phyloP scores from a whole-genome alignment of 2,329 filamentous ascomycete species.

The Ceratocystis ficicola region DNA sequence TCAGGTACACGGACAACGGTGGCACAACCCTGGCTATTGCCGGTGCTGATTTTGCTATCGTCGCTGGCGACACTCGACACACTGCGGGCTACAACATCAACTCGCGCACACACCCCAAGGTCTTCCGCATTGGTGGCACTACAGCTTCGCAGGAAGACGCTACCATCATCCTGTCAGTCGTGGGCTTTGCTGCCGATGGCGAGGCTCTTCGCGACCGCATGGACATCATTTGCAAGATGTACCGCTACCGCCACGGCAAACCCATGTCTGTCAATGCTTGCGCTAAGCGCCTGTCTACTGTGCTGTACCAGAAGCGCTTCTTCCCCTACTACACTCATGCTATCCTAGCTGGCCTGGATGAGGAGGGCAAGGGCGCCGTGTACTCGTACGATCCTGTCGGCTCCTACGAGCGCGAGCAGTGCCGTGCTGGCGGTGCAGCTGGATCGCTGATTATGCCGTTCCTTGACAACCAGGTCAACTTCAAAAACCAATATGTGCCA shows the following conservation, averaged over 20 bases:
- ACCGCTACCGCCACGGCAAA: slow-evolving; percentile 96
- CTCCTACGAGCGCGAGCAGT: slow-evolving; percentile 94
- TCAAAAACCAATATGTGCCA: slow-evolving; percentile 95
- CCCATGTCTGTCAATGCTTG: slow-evolving; percentile 89
- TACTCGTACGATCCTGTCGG: slow-evolving; percentile 98
- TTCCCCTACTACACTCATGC: slow-evolving; percentile 98
- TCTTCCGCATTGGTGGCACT: slow-evolving; percentile 92
- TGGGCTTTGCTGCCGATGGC: slow-evolving; percentile 91
- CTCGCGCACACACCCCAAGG: slow-evolving; percentile 85
- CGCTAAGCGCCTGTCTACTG: slow-evolving; percentile 86
- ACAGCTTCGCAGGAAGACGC: slow-evolving; percentile 74
- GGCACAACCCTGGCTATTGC: slow-evolving; percentile 92
- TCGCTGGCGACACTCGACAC: slow-evolving; percentile 92
- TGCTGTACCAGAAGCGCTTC: slow-evolving; percentile 94
- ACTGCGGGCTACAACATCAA: slow-evolving; percentile 99
- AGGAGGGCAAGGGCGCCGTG: slow-evolving; percentile 83
- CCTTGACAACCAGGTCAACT: slow-evolving; percentile 98
- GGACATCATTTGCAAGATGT: slow-evolving; percentile 95
- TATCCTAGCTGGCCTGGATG: slow-evolving; percentile 86
- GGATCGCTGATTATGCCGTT: slow-evolving; percentile 97
- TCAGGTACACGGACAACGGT: slow-evolving; percentile 92
- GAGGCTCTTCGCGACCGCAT: slow-evolving; percentile 86
- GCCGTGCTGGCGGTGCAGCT: slow-evolving; percentile 82
- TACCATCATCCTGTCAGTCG: slow-evolving; percentile 80
- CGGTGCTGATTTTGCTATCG: slow-evolving; percentile 85